Conservation (phyloP, 805 yeast genomes). For the Suhomyces tanzawaensis region DNA sequence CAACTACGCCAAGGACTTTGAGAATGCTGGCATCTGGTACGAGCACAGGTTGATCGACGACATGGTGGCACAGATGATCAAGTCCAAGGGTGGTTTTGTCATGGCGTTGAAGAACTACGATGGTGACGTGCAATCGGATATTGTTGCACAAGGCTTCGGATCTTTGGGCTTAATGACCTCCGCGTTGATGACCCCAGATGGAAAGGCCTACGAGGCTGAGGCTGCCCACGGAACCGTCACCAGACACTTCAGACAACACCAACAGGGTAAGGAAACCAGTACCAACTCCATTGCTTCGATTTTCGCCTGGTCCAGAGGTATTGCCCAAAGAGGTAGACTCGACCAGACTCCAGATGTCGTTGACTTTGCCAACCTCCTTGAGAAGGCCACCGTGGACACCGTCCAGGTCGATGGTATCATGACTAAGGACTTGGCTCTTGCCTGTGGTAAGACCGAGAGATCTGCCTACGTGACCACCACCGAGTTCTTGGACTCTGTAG, state of each 20-base stretch:
- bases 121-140: constrained; percentile 84
- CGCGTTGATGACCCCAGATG: constrained; percentile 78
- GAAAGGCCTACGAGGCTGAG: constrained; percentile 80
- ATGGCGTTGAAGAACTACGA: constrained; percentile 82
- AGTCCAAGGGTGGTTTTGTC: constrained; percentile 78
- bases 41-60: constrained; percentile 84
- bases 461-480: constrained; percentile 67
- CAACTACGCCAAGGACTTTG: constrained; percentile 56
- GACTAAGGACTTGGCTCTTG: constrained; percentile 81
- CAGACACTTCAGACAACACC: constrained; percentile 80
- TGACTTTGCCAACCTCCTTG: constrained; percentile 62
- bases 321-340: constrained; percentile 75
- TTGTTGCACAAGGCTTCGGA: constrained; percentile 86
- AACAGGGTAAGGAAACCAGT: constrained; percentile 78
- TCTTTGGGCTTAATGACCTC: constrained; percentile 85
- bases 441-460: constrained; percentile 62
- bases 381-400: constrained; percentile 66
- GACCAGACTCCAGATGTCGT: constrained; percentile 72
- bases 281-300: constrained; percentile 84
- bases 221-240: constrained; percentile 90
- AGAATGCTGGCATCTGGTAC: constrained; percentile 60
- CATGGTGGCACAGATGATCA: constrained; percentile 87
- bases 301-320: constrained; percentile 85
- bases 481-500: constrained; percentile 79
- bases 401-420: constrained; percentile 72